Conservation (phyloP, 1,284 basidiomycete genomes). For the Chiua sp. region DNA sequence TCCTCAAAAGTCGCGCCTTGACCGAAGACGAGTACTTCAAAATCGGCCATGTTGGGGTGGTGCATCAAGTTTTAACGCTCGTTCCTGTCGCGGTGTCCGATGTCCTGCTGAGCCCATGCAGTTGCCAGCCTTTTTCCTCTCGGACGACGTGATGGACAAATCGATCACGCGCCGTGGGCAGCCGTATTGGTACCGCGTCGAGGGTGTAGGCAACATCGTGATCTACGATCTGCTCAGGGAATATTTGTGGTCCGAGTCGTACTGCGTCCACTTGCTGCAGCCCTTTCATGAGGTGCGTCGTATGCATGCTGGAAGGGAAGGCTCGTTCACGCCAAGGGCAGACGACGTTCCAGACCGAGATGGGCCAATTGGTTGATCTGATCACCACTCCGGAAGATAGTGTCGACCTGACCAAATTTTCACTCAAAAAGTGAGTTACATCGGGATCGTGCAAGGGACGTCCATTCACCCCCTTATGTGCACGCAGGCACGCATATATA, state of each 20-base stretch:
- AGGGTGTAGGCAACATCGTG: conserved; percentile 83
- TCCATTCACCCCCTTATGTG: not conserved
- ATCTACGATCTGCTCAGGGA: conserved; percentile 93
- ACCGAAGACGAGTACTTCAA: conserved; percentile 88
- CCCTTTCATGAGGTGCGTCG: conserved; percentile 69
- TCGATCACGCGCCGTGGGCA: conserved; percentile 97
- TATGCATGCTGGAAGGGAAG: too few species aligned
- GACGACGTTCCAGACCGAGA: conserved; percentile 94
- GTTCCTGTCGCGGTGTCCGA: too few species aligned
- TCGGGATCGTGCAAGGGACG: too few species aligned
- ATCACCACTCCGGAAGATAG: conserved; percentile 93
- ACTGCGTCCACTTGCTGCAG: conserved; percentile 91
- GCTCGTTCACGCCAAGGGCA: conserved; percentile 30
- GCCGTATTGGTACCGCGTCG: conserved; percentile 93
- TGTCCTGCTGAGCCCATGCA: conserved; percentile 44
- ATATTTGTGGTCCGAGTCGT: conserved; percentile 84
- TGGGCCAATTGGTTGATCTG: conserved; percentile 95
- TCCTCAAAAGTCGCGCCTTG: conserved; percentile 75
- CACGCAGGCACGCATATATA: conserved; percentile 83
- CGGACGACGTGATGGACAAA: conserved; percentile 98
- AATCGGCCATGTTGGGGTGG: conserved; percentile 59
- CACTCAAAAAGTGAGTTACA: conserved; percentile 69
- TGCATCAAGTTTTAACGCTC: too few species aligned
- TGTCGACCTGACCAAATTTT: conserved; percentile 91
- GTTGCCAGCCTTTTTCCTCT: conserved; percentile 98